Base-by-base conservation (phyloP, 192 early-diverging fungal genomes). In the Dissophora ornata region DNA sequence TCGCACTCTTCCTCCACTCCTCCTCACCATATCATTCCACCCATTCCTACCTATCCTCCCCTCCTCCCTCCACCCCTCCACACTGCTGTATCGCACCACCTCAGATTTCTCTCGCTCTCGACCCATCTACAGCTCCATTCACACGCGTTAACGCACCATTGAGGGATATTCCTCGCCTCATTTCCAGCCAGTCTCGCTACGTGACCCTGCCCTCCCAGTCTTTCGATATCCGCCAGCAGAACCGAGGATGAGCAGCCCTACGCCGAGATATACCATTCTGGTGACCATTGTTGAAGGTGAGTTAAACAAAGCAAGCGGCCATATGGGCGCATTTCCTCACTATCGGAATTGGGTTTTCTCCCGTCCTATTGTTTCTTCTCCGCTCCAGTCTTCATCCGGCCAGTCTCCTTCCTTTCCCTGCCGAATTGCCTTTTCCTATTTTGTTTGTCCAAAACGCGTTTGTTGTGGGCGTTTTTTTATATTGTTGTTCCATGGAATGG, bases 231-330 rank as follows among this genome's bases (percentile, higher is more conserved):
- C 8, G 30, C 29, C 22, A 44, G 18, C 36, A 45, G 25, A 51
- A 21, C 48, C 44, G 48, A 57, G 47, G 40, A 69, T 59, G 57
- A 59, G 22, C 32, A 69, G 67, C 25, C 67, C 67, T 0, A 60
- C 67, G 38, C 71, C 79, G 48, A 61, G 71, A 64, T 81, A 69
- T 61, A 81, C 79, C 26, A 69, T 81, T 53, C 47, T 81, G 38
- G 79, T 81, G 18, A 81, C 79, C 46, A 57, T 81, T 24, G 63
- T 81, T 28, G 70, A 75, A 33, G 79, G 79, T 73, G 33, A 59
- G 69, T 59, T 26, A 4, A 3, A 22, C 25, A 32, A 15, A 44
- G 30, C n/a, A 34, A n/a, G 18, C 19, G 38, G 32, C 13, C 15
- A 60, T 24, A 28, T 42, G 7, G 51, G 22, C 13, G 46, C 19